Conservation (phyloP, 306 rosid species). For the Datisca glomerata region DNA sequence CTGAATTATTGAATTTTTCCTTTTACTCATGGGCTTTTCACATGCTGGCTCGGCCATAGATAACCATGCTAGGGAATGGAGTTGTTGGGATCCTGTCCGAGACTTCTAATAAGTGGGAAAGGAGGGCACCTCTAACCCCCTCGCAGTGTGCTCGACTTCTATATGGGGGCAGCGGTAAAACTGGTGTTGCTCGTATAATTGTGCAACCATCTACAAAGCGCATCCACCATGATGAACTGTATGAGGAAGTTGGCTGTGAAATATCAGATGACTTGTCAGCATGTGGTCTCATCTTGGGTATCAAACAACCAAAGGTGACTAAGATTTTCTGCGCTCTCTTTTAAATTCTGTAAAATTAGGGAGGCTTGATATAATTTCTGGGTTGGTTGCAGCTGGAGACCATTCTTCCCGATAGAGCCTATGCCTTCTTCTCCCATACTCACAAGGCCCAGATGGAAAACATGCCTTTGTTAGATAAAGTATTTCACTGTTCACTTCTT, state of each 20-base stretch:
- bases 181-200: conserved; percentile 53
- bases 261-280: conserved; percentile 71
- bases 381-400: conserved; percentile 51
- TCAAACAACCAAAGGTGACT: conserved; percentile 82
- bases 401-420: conserved; percentile 85
- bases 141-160: conserved; percentile 85
- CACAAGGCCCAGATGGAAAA: conserved; percentile 93
- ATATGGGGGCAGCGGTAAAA: conserved; percentile 30
- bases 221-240: conserved; percentile 62
- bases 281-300: conserved; percentile 78
- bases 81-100: conserved; percentile 78
- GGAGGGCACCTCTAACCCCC: conserved; percentile 82
- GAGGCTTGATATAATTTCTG: conserved; percentile 1
- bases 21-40: too few species aligned
- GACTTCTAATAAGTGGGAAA: conserved; percentile 82
- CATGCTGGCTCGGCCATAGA: background rate
- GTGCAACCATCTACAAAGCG: conserved; percentile 87
- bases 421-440: conserved; percentile 87
- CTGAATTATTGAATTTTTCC: too few species aligned
- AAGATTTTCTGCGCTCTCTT: background rate
- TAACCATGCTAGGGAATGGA: conserved; percentile 76
- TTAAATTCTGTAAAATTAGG: background rate
- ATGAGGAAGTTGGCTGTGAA: conserved; percentile 83
- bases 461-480: conserved; percentile 88
- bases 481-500: conserved; percentile 9